Conservation (phyloP, 177 flowering plant species). For the Vitis hybrid region DNA sequence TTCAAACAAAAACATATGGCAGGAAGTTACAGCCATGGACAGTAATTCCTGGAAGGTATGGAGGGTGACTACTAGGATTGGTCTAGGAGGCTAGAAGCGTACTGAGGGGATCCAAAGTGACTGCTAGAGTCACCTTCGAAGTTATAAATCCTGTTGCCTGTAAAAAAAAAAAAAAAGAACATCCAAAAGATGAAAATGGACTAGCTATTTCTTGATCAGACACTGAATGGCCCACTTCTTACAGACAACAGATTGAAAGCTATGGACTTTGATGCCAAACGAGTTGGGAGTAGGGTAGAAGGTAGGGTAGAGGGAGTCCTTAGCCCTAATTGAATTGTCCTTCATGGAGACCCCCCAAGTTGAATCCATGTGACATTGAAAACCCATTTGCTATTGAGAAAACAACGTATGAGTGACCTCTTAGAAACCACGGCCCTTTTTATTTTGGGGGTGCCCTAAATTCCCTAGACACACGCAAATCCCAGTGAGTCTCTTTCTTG, state of each 20-base stretch:
- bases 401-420: background rate
- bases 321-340: constrained; percentile 24
- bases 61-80: too few relatives aligned
- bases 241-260: constrained; percentile 20
- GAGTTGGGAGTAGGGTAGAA: constrained; percentile 7
- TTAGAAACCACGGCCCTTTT: background rate
- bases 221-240: constrained; percentile 15
- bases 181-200: too few relatives aligned
- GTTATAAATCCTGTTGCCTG: background rate
- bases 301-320: constrained; percentile 11
- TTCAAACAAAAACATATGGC: background rate
- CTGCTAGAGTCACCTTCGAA: constrained; percentile 9
- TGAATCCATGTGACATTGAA: constrained; percentile 22
- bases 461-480: background rate
- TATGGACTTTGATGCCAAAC: constrained; percentile 12
- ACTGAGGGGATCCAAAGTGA: constrained; percentile 5
- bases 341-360: constrained; percentile 5
- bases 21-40: background rate
- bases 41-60: too few relatives aligned
- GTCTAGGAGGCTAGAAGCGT: background rate
- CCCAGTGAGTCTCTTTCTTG: background rate
- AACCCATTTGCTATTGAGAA: constrained; percentile 3
- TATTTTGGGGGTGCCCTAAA: background rate
- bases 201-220: constrained; percentile 4
- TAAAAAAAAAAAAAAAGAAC: background rate